Evolutionary conservation across 495 filamentous ascomycete genomes (phyloP), one percentile per base, ranked within the genome.

Genomic region (Thermothielavioides terrestris): DNA sequence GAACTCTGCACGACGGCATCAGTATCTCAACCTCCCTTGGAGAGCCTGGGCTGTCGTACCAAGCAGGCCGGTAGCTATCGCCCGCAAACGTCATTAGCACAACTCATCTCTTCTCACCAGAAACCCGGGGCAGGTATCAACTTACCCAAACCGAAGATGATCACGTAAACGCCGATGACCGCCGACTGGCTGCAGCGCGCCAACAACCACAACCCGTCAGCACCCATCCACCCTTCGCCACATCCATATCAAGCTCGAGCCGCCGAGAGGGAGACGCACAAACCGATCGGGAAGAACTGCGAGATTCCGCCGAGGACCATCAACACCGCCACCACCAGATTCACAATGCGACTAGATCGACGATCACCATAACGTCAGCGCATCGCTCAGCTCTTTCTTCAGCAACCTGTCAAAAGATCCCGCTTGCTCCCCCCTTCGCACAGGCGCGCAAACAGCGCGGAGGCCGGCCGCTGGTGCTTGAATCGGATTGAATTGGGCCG

Each of bases 261-360:
- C 1, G 34, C 11, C 22, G 31, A 42, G 9, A 8, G 39, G 37
- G 38, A 3, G 32, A 68, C 79, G 67, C 72, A 83, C 77, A 83
- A 70, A 23, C 49, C 42, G 28, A 77, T 58, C 15, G 73, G 69
- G 58, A 87, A 90, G 77, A 95, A 94, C 68, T 96, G 89, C 55
- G 78, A 78, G 62, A 97, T 84, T 47, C 90, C 92, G 43, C 91
- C 91, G 14, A 94, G 71, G 21, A 94, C 72, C 88, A 97, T 94
- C 49, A 95, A 70, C 52, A 82, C 83, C 52, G 82, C 92, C 50
- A 94, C 84, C 52, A 72, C 87, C 55, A 97, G 75, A 77, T 99
- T 99, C 59, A 94, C 88, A 57, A 97, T 79, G 53, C 92, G 94
- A 72, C 89, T 95, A 58, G 21, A 56, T 50, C 32, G 51, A 53